These are phyloP conservation scores for Salicornia ramosissima DNA, from an alignment of 148 eudicot species.

Conservation along the genomic window DNA sequence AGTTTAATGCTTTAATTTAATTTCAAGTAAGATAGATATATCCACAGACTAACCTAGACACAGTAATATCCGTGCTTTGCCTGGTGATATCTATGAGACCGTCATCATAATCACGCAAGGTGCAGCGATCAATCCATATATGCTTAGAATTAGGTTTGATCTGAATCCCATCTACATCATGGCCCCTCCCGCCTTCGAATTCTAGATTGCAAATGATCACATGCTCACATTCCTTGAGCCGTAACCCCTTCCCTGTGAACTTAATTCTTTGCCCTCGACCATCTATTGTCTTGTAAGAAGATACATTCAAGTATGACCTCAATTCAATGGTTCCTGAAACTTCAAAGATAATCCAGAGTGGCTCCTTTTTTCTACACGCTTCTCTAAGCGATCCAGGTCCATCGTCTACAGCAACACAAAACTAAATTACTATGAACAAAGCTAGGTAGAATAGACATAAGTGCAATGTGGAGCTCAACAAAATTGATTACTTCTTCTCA, in stretches of 20 bases:
- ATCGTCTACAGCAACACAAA: slow-evolving; percentile 48
- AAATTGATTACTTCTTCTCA: no score
- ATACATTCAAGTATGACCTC: slow-evolving; percentile 53
- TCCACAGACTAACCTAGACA: slow-evolving; percentile 53
- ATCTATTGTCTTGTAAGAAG: slow-evolving; percentile 85
- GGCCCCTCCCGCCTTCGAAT: slow-evolving; percentile 86
- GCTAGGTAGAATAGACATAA: no score
- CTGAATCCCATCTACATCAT: slow-evolving; percentile 89
- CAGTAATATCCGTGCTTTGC: slow-evolving; percentile 76
- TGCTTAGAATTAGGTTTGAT: slow-evolving; percentile 85
- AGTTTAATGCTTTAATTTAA: not conserved
- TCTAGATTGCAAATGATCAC: slow-evolving; percentile 79
- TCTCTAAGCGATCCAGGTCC: slow-evolving; percentile 93
- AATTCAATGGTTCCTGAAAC: slow-evolving; percentile 81
- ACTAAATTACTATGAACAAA: not conserved
- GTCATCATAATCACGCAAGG: slow-evolving; percentile 70
- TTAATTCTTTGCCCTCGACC: slow-evolving; percentile 85
- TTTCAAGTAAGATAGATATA: not conserved
- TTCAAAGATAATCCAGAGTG: slow-evolving; percentile 87
- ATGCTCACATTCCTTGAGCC: slow-evolving; percentile 89
- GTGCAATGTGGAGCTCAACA: no score
- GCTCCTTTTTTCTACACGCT: slow-evolving; percentile 79
- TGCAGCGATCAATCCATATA: slow-evolving; percentile 95
- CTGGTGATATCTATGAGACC: slow-evolving; percentile 89
- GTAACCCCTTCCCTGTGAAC: slow-evolving; percentile 72